These are phyloP conservation scores for Chalaropsis thielavioides DNA, from an alignment of 2,329 filamentous ascomycete species.

Conservation along the genomic window DNA sequence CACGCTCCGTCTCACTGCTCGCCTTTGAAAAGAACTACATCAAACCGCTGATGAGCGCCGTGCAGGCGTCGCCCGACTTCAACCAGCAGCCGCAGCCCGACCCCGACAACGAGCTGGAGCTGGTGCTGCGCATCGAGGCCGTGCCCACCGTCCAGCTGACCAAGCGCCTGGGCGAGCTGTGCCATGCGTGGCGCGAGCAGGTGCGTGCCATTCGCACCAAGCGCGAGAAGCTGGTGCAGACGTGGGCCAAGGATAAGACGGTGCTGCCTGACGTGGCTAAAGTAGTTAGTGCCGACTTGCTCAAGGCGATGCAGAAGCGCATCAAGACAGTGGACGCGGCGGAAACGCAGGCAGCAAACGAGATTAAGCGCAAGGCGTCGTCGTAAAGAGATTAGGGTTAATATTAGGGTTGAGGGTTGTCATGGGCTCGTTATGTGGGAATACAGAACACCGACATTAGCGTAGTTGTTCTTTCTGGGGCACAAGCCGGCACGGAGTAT, in stretches of 20 bases:
- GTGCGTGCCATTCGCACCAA: slow-evolving; percentile 34
- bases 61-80: slow-evolving; percentile 38
- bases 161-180: slow-evolving; percentile 31
- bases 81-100: slow-evolving; percentile 47
- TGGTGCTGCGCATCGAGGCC: slow-evolving; percentile 39
- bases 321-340: slow-evolving; percentile 35
- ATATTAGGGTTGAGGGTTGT: not conserved
- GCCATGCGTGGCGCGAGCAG: slow-evolving; percentile 37
- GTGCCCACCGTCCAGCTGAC: slow-evolving; percentile 35
- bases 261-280: slow-evolving; percentile 36
- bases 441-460: no score
- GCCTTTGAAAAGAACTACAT: slow-evolving; percentile 32
- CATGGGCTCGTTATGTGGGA: no score
- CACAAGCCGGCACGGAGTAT: not conserved
- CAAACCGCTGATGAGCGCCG: slow-evolving; percentile 41
- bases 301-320: slow-evolving; percentile 39
- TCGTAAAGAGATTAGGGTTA: not conserved
- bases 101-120: slow-evolving; percentile 45
- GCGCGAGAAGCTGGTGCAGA: slow-evolving; percentile 35
- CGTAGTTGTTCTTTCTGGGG: no score
- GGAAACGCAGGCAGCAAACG: slow-evolving; percentile 35
- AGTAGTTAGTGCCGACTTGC: slow-evolving; percentile 34
- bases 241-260: slow-evolving; percentile 32
- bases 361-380: slow-evolving; percentile 23
- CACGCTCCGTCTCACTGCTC: slow-evolving; percentile 29